Base-by-base conservation (phyloP, 768 basidiomycete species). In the Porphyrellus cyaneotinctus region DNA sequence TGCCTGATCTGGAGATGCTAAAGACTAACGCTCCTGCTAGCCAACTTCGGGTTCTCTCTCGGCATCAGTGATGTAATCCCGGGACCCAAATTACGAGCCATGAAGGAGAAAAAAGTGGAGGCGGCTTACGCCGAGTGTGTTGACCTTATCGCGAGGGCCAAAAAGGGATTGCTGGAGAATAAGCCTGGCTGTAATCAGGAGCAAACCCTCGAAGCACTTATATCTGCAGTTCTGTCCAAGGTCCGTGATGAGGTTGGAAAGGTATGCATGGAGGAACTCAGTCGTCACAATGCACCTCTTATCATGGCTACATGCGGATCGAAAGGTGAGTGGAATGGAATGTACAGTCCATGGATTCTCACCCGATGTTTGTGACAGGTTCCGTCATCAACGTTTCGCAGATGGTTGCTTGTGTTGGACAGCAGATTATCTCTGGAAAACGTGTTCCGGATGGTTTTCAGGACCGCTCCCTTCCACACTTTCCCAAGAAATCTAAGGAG, bases 241-340 rank as follows among this genome's bases (percentile, higher is more conserved):
- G 97, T 99, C 59, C 88, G 97, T 73, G 94, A 92, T 64, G 87
- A 89, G 49, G 94, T 97, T 24, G 97, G 97, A 56, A 88, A 97
- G 61, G 93, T 95, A 53, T 99, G 97, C 72, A 95, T 99, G 94
- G 86, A 82, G 64, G 97, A 99, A 66, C 80, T 99, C n/a, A 95
- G 92, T 64, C 81, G 92, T 46, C 91, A 95, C 68, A 99, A 98
- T 65, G 94, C 97, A 2, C 93, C 97, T 2, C 75, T 97, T 3
- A 95, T 97, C 74, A 98, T 98, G 97, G 95, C 97, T 46, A 97
- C 93, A 36, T 97, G 95, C 73, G 95, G 95, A 69, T 98, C 97
- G 6, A 98, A 98, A 80, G 97, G 95, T 90, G 51, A 43, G 71
- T 58, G 18, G 39, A 50, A 24, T 11, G 8, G 26, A 45, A 48